phyloP scores from a whole-genome alignment of 2,329 filamentous ascomycete genomes.

The Colletotrichum eleusines region DNA sequence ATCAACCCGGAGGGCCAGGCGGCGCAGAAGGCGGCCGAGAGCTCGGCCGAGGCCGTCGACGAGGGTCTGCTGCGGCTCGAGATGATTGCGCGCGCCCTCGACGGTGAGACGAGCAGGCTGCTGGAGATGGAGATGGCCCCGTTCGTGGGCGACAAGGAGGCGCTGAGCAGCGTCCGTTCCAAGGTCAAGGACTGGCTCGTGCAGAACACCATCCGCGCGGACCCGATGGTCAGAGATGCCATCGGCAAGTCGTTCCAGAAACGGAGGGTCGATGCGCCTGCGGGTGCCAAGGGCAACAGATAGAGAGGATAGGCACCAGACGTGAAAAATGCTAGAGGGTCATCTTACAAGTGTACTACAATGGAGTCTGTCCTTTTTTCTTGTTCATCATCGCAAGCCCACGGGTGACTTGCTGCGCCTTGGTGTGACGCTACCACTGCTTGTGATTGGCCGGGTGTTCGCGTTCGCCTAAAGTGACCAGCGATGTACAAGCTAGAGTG shows the following conservation, averaged over 20 bases:
- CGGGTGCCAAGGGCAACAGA: constrained; percentile 68
- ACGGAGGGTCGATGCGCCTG: constrained; percentile 71
- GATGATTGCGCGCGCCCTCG: constrained; percentile 67
- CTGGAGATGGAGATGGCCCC: constrained; percentile 85
- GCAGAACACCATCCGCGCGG: constrained; percentile 83
- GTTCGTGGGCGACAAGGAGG: constrained; percentile 78
- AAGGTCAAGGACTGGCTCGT: constrained; percentile 90
- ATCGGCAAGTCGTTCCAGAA: constrained; percentile 76
- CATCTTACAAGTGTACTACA: neutral
- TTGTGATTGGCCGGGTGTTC: neutral
- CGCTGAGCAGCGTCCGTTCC: constrained; percentile 72
- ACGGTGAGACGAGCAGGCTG: constrained; percentile 77
- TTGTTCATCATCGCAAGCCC: neutral
- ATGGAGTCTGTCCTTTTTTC: neutral
- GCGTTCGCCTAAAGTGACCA: neutral
- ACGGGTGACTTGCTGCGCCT: neutral
- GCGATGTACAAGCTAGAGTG: neutral
- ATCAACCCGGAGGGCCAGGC: constrained; percentile 58
- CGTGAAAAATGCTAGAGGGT: neutral
- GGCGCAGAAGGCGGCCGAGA: constrained; percentile 45
- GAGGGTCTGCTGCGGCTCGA: constrained; percentile 75
- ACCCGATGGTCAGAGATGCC: constrained; percentile 86
- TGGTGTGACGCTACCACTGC: neutral
- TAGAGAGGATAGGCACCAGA: constrained; percentile 43
- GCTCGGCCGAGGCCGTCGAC: constrained; percentile 45